Percentiles rank a stretch among this genome's conserved stretches.
phyloP scores from a whole-genome alignment of 2,329 filamentous ascomycete species.

The Colletotrichum coccodes region DNA sequence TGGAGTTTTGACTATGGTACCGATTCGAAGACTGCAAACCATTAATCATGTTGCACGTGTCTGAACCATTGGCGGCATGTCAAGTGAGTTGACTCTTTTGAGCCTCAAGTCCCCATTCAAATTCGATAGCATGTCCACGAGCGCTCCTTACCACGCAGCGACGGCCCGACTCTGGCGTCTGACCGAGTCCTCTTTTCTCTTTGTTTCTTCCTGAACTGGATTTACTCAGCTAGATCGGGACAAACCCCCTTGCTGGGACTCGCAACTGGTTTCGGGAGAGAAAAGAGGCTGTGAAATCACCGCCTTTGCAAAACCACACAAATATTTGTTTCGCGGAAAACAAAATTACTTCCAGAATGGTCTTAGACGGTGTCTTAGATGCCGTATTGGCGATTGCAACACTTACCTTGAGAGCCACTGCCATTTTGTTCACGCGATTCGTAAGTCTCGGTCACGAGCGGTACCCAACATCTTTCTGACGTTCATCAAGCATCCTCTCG shows the following conservation, averaged over 20 bases:
- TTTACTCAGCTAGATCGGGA: no score
- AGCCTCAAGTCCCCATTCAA: background rate
- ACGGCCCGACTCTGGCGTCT: no score
- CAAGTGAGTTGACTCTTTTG: background rate
- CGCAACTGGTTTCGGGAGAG: no score
- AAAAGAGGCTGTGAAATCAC: background rate
- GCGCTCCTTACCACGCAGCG: no score
- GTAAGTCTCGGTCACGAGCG: background rate
- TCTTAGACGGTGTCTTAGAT: background rate
- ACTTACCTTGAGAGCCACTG: background rate
- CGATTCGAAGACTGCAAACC: no score
- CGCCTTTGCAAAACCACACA: background rate
- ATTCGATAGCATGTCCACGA: no score
- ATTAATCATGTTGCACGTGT: background rate
- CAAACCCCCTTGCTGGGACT: no score
- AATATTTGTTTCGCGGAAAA: background rate
- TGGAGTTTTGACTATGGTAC: background rate
- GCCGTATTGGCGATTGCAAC: conserved; percentile 10
- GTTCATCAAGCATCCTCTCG: conserved; percentile 10
- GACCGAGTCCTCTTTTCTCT: no score
- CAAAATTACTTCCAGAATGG: background rate
- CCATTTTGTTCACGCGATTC: conserved; percentile 17
- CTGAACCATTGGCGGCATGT: background rate
- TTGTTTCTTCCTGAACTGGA: no score
- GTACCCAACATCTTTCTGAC: background rate